Base-by-base conservation (phyloP, 352 stramenopile genomes). In the Labyrinthula sp. region DNA sequence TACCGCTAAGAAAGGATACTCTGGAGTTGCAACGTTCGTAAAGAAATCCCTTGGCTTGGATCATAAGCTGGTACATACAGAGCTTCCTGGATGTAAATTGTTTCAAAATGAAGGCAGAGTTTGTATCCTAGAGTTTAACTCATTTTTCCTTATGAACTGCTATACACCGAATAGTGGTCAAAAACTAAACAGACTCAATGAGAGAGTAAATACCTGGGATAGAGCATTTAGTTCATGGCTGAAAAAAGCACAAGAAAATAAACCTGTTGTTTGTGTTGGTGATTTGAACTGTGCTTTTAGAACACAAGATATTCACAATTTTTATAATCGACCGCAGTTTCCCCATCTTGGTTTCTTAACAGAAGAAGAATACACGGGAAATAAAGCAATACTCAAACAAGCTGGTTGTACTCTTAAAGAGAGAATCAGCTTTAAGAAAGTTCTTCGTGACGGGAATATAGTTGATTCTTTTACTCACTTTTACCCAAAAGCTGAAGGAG, bases 251-350 rank as follows among this genome's bases (percentile, higher is more conserved):
- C 40, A 54, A 12, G 49, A 57, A 9, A 54, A 67, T 22, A 70
- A 70, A 0, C 58, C 77, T 0, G 63, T 85, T 29, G 75, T 68
- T 61, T 38, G 72, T 15, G 74, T n/a, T n/a, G n/a, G 74, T 7
- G 74, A 85, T 64, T 62, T 85, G n/a, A 85, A 85, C 54, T 72
- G 83, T 20, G 72, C 72, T 9, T 66, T 79, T 45, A 66, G 69
- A 39, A 61, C 72, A 18, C 62, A 67, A 17, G 72, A 85, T 47
- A 68, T 74, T 17, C 82, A 72, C 68, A 83, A 85, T n/a, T n/a
- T n/a, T n/a, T n/a, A n/a, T n/a, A n/a, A n/a, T n/a, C n/a, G n/a
- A n/a, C n/a, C n/a, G n/a, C n/a, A n/a, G n/a, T n/a, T n/a, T n/a
- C n/a, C n/a, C n/a, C n/a, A n/a, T n/a, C n/a, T n/a, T n/a, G n/a